Evolutionary conservation across 495 filamentous ascomycete genomes (phyloP).

Genomic region (Choiromyces venosus): DNA sequence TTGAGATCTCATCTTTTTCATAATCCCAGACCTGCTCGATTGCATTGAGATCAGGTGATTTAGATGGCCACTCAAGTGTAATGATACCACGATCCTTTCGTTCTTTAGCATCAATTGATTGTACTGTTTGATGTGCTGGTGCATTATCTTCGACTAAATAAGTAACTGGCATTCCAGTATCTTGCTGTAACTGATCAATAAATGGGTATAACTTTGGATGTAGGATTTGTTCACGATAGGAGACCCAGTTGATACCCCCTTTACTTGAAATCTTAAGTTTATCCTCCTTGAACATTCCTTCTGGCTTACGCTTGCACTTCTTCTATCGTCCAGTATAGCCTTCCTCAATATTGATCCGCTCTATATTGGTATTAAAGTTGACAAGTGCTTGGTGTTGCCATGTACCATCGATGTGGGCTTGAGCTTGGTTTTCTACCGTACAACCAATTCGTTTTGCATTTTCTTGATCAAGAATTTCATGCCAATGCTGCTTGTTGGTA

Average conservation of each 20-base stretch:
- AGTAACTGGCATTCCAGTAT: background rate
- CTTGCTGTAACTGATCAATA: background rate
- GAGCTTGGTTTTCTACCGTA: background rate
- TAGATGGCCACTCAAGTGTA: background rate
- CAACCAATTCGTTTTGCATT: background rate
- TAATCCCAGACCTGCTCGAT: constrained; percentile 3
- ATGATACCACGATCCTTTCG: background rate
- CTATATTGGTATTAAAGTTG: no score
- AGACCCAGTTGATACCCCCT: constrained; percentile 2
- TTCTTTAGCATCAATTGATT: background rate
- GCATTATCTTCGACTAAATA: constrained; percentile 9
- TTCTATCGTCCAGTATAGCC: background rate
- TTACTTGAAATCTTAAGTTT: background rate
- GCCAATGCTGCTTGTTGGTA: background rate
- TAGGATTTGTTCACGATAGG: background rate
- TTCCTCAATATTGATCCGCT: background rate
- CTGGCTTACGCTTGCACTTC: background rate
- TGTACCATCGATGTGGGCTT: background rate
- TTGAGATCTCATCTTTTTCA: background rate
- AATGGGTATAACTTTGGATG: background rate
- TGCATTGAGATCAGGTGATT: background rate
- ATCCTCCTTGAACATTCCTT: background rate
- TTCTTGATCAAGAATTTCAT: background rate
- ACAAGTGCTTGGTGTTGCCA: no score
- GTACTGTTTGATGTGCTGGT: background rate